Percentiles rank a stretch among this genome's conserved stretches.
Evolutionary conservation across 2,329 filamentous ascomycete genomes (phyloP).

Genomic region (Beauveria medogensis): DNA sequence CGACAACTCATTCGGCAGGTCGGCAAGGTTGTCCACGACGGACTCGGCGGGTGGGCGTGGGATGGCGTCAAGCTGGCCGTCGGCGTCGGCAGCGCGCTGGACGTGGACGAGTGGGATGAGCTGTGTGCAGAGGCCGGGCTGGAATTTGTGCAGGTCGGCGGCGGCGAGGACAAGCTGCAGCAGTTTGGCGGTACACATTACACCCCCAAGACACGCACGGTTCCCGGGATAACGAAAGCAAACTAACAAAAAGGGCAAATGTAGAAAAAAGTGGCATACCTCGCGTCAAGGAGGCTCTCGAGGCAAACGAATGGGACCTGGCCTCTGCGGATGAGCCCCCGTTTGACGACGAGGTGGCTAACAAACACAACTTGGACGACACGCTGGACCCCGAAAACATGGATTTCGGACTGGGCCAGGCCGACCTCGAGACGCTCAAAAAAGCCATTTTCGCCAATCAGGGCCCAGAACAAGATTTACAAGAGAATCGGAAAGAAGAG

Average conservation of each 20-base stretch:
- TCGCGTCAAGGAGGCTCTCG: conserved; percentile 51
- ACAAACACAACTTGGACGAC: conserved; percentile 19
- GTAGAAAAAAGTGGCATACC: conserved; percentile 52
- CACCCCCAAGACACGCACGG: not conserved
- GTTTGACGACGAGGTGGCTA: conserved; percentile 23
- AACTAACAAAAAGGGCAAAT: not conserved
- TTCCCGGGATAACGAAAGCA: not conserved
- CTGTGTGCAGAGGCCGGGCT: conserved; percentile 47
- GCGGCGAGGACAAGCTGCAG: conserved; percentile 31
- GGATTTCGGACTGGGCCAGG: conserved; percentile 43
- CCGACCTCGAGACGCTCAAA: conserved; percentile 44
- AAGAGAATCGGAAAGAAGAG: conserved; percentile 22
- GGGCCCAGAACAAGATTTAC: not conserved
- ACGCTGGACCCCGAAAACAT: conserved; percentile 37
- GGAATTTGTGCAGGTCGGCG: conserved; percentile 52
- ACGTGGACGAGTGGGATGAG: conserved; percentile 54
- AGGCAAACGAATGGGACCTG: conserved; percentile 57
- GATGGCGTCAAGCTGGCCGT: conserved; percentile 56
- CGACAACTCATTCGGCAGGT: conserved; percentile 43
- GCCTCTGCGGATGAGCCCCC: conserved; percentile 15
- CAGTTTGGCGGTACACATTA: conserved; percentile 47
- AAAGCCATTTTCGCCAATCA: conserved; percentile 40
- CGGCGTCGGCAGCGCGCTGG: conserved; percentile 38
- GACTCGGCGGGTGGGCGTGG: conserved; percentile 54
- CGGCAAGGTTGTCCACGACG: conserved; percentile 46